Conservation (phyloP, 75 land plant species). For the Pseudotsuga menziesii region DNA sequence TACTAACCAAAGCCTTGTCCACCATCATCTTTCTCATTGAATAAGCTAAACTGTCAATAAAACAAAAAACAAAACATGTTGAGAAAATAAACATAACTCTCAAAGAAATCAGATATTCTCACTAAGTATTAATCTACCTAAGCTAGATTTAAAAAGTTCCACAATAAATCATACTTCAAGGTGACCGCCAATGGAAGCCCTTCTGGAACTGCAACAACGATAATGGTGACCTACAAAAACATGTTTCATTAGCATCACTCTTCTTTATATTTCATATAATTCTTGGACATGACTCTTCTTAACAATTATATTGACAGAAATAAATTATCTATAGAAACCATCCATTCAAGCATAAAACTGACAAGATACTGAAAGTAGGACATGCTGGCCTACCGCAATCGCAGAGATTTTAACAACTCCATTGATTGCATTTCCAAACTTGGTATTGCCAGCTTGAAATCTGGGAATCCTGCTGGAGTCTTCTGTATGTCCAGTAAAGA, state of each 20-base stretch:
- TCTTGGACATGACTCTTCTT: background rate
- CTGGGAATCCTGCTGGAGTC: conserved; percentile 22
- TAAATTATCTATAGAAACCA: too few species aligned
- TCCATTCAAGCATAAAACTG: background rate
- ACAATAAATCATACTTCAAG: conserved; percentile 55
- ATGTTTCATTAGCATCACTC: background rate
- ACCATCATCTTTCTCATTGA: conserved; percentile 66
- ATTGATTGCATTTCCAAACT: conserved; percentile 28
- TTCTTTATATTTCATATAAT: background rate
- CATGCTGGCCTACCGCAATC: conserved; percentile 49
- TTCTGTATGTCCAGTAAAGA: conserved; percentile 49
- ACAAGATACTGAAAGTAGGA: background rate
- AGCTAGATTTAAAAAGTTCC: too few species aligned
- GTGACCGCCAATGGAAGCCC: conserved; percentile 91
- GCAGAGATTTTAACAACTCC: conserved; percentile 50
- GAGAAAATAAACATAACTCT: too few species aligned
- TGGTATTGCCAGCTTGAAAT: conserved; percentile 37
- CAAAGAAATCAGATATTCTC: too few species aligned
- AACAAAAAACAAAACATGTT: background rate
- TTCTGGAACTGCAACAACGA: conserved; percentile 91
- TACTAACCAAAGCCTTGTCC: conserved; percentile 57
- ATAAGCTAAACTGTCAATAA: conserved; percentile 43
- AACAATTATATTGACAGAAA: background rate
- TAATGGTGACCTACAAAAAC: conserved; percentile 65
- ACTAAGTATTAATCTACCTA: too few species aligned